phyloP scores from a whole-genome alignment of 352 stramenopile genomes.

The Globisporangium iwayamae region DNA sequence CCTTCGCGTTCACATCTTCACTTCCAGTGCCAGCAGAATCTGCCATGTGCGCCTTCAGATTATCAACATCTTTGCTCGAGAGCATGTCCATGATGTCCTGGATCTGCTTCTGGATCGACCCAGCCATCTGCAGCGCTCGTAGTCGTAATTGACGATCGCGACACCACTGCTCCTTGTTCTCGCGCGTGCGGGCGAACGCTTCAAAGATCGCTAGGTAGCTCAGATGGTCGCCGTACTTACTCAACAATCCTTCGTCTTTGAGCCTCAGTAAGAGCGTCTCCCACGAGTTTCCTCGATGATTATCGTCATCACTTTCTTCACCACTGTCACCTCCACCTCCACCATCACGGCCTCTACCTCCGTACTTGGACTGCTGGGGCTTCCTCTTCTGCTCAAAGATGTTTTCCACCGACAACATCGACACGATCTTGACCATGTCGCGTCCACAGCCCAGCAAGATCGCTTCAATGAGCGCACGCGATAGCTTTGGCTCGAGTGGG shows the following conservation, averaged over 20 bases:
- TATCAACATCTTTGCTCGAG: constrained; percentile 27
- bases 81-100: constrained; percentile 47
- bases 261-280: constrained; percentile 42
- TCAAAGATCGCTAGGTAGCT: constrained; percentile 46
- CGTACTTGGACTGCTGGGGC: constrained; percentile 4
- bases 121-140: constrained; percentile 52
- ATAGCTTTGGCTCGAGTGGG: constrained; percentile 75
- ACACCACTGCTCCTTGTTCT: constrained; percentile 48
- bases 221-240: constrained; percentile 54
- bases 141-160: constrained; percentile 39
- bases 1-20: neutral
- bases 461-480: constrained; percentile 60
- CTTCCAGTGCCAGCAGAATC: neutral
- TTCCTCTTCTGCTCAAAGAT: constrained; percentile 45
- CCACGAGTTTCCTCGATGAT: constrained; percentile 15
- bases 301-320: constrained; percentile 17
- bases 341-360: neutral
- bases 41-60: constrained; percentile 10
- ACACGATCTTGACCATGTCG: constrained; percentile 68
- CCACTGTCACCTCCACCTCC: neutral
- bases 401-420: constrained; percentile 85
- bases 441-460: constrained; percentile 47
- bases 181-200: constrained; percentile 29
- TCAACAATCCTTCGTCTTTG: constrained; percentile 38
- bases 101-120: constrained; percentile 52